Conservation (phyloP, 2,329 filamentous ascomycete species). For the Colletotrichum sp. region DNA sequence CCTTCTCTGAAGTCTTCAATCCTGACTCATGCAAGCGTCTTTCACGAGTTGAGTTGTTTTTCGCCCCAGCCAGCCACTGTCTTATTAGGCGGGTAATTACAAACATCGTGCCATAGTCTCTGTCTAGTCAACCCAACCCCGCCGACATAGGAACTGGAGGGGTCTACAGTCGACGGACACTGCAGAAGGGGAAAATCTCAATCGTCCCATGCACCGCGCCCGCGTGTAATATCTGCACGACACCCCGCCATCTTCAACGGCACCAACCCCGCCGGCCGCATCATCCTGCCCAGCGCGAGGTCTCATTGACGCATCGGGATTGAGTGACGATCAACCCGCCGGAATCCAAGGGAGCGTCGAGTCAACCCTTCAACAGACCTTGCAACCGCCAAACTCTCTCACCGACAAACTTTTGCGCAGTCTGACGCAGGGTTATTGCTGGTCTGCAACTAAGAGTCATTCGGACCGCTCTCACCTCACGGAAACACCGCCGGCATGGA, state of each 20-base stretch:
- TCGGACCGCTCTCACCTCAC: neutral
- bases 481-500: neutral
- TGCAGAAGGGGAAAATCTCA: neutral
- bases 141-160: constrained; percentile 7
- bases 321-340: neutral
- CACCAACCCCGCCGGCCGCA: neutral
- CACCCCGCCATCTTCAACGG: neutral
- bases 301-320: neutral
- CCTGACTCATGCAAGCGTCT: constrained; percentile 1
- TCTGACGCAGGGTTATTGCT: neutral
- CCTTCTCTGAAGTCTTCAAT: neutral
- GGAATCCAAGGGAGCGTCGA: neutral
- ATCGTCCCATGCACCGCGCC: neutral
- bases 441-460: neutral
- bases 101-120: constrained; percentile 9
- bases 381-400: neutral
- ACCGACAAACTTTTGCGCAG: neutral
- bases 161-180: neutral
- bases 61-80: neutral
- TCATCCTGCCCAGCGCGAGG: neutral
- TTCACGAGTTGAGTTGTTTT: neutral
- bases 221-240: neutral
- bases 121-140: neutral
- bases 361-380: neutral
- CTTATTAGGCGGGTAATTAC: neutral